Evolutionary conservation across 768 basidiomycete species (phyloP), one percentile per base, ranked within the genome.

Genomic region (Nidularia sp.): DNA sequence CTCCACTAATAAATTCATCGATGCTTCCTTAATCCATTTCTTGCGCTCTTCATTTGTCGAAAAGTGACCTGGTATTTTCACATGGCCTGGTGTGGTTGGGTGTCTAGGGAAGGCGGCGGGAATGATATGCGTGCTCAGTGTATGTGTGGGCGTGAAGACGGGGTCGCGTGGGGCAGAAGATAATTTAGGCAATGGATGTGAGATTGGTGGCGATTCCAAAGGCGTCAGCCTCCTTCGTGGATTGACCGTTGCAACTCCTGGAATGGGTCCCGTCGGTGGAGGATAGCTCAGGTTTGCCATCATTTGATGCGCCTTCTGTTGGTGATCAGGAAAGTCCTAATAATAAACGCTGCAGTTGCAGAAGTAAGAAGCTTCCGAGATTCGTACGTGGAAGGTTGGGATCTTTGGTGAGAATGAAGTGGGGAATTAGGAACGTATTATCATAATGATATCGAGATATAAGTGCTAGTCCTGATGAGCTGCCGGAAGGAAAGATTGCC

Each of bases 51-150:
- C 55, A 29, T 57, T 55, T 2, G 52, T 43, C 33, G 46, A 52
- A 13, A 60, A 63, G 6, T 49, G 48, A 13, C 56, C 15, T 3
- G 64, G 62, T 13, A 63, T 49, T 9, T 48, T 49, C 6, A 65
- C 55, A 2, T 47, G 44, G 2, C 57, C 62, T 6, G 45, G 53
- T 9, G 64, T 34, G 1, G 62, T 53, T 4, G 57, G 48, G 34
- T 55, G 48, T 2, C 62, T 53, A 3, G 64, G 62, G 34, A 57
- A 62, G 1, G 64, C 64, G 2, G 64, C 60, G 1, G 62, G 61
- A 2, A 61, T 45, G n/a, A 62, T 42, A 34, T 66, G 64, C 22
- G 45, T 46, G 45, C 45, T 46, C 45, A 46, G 29, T 10, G 45
- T 6, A 31, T 46, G 45, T 12, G 45, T 46, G 3, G 45, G 15